A percentile compares a stretch with the other conserved stretches of the same genome.
Evolutionary conservation across 306 rosid species (phyloP).

Genomic region (Ormosia emarginata): DNA sequence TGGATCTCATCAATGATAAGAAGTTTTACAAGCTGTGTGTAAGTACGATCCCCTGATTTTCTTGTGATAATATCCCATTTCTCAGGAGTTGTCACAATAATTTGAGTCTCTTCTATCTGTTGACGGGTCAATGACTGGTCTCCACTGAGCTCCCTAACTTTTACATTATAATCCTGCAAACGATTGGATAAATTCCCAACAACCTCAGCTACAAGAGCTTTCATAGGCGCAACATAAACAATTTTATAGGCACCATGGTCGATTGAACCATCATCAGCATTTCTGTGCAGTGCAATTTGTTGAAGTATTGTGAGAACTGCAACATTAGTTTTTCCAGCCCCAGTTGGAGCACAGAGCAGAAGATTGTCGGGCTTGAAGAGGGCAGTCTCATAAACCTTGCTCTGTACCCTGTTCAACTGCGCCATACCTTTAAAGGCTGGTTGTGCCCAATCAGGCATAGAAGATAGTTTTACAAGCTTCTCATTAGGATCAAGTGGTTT

Average conservation of each 20-base stretch:
- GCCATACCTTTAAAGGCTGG: conserved; percentile 92
- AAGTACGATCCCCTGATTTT: conserved; percentile 93
- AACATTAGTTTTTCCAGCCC: conserved; percentile 99
- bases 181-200: conserved; percentile 94
- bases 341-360: conserved; percentile 94
- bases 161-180: conserved; percentile 81
- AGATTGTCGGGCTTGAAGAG: conserved; percentile 67
- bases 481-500: conserved; percentile 67
- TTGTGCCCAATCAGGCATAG: conserved; percentile 94
- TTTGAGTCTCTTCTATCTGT: conserved; percentile 94
- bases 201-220: conserved; percentile 98
- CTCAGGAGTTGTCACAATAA: conserved; percentile 97
- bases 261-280: conserved; percentile 75
- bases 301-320: conserved; percentile 95
- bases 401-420: conserved; percentile 91
- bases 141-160: conserved; percentile 89
- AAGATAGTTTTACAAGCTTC: conserved; percentile 63
- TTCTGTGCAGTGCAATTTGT: conserved; percentile 73
- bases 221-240: conserved; percentile 98
- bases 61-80: conserved; percentile 99
- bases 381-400: conserved; percentile 85
- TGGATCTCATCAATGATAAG: conserved; percentile 94
- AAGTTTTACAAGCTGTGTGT: conserved; percentile 89
- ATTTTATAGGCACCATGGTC: conserved; percentile 80
- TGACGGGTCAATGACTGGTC: conserved; percentile 88